phyloP scores from a whole-genome alignment of 2,329 filamentous ascomycete species.

The Xylariaceae sp. region DNA sequence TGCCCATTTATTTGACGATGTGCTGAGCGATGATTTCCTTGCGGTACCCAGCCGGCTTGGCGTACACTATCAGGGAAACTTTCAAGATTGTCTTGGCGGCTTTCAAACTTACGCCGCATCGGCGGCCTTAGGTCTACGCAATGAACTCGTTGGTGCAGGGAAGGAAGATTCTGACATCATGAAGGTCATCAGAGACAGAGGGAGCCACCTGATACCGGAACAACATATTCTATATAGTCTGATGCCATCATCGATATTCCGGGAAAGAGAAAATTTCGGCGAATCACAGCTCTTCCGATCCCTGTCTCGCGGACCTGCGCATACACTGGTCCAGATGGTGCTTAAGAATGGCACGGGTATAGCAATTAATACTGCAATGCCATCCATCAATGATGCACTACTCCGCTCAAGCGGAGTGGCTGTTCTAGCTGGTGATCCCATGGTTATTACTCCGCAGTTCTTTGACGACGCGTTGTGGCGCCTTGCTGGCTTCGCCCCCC shows the following conservation, averaged over 20 bases:
- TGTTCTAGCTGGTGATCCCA: constrained; percentile 75
- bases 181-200: constrained; percentile 79
- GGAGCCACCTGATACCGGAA: constrained; percentile 76
- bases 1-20: constrained; percentile 82
- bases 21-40: constrained; percentile 84
- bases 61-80: constrained; percentile 89
- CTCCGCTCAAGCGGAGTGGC: constrained; percentile 75
- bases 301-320: constrained; percentile 67
- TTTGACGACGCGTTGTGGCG: constrained; percentile 92
- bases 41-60: constrained; percentile 88
- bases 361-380: constrained; percentile 82
- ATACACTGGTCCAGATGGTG: constrained; percentile 64
- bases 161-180: constrained; percentile 91
- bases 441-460: constrained; percentile 74
- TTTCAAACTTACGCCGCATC: constrained; percentile 97
- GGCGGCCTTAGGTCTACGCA: constrained; percentile 81
- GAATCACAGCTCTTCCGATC: constrained; percentile 73
- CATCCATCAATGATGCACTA: constrained; percentile 85
- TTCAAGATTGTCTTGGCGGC: constrained; percentile 90
- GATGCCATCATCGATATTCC: constrained; percentile 73
- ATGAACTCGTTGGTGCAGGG: constrained; percentile 83
- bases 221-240: constrained; percentile 77
- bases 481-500: constrained; percentile 81
- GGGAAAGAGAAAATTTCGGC: constrained; percentile 73
- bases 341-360: constrained; percentile 72